Evolutionary conservation across 768 basidiomycete species (phyloP).

Genomic region (Coprinopsis sp.): DNA sequence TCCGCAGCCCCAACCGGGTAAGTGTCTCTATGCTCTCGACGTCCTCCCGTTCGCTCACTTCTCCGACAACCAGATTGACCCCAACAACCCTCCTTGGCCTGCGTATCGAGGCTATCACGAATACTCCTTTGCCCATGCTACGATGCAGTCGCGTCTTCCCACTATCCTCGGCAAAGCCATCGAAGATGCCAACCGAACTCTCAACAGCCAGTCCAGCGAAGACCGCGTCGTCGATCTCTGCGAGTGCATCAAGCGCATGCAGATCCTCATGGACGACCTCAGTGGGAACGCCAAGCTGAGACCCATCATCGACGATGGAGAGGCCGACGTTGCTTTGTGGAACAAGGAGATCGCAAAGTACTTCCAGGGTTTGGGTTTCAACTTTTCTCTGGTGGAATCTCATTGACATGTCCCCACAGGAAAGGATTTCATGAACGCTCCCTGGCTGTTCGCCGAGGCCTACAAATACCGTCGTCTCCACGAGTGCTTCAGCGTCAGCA

Average conservation of each 20-base stretch:
- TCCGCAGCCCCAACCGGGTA: conserved; percentile 68
- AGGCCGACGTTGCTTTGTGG: conserved; percentile 92
- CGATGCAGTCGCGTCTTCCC: conserved; percentile 93
- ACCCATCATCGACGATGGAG: conserved; percentile 86
- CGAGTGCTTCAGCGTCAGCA: conserved; percentile 90
- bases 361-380: conserved; percentile 63
- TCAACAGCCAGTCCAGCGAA: conserved; percentile 82
- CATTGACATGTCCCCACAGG: conserved; percentile 33
- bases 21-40: conserved; percentile 15
- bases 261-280: conserved; percentile 81
- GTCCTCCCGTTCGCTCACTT: not conserved
- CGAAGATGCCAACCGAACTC: conserved; percentile 82
- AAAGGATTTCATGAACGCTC: conserved; percentile 92
- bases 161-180: conserved; percentile 96
- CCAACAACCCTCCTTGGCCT: conserved; percentile 81
- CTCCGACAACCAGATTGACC: conserved; percentile 50
- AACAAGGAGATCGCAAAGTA: conserved; percentile 96
- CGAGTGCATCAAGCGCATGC: conserved; percentile 85
- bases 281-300: conserved; percentile 79
- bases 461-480: conserved; percentile 90
- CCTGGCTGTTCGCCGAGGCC: conserved; percentile 95
- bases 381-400: not conserved
- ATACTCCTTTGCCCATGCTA: conserved; percentile 84
- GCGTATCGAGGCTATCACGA: conserved; percentile 79
- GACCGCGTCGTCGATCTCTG: conserved; percentile 82